A percentile compares a stretch with the other conserved stretches of the same genome.
Conservation (phyloP, 2,329 filamentous ascomycete genomes). For the Epichloe scottii region DNA sequence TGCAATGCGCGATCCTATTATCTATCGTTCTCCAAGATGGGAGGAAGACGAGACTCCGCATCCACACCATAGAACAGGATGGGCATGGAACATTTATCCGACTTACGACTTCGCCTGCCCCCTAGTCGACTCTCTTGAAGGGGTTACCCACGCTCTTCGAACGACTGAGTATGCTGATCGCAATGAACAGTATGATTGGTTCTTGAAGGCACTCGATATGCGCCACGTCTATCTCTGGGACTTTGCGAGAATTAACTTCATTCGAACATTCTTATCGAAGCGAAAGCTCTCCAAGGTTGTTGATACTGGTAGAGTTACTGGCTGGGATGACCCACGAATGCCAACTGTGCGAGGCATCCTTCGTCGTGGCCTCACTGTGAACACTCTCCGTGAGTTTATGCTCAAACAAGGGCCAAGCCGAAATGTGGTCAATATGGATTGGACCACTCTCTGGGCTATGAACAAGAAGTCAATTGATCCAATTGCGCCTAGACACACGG, state of each 20-base stretch:
- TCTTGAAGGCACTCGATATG: constrained; percentile 59
- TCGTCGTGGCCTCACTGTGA: constrained; percentile 59
- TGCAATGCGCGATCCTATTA: constrained; percentile 88
- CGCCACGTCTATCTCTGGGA: constrained; percentile 75
- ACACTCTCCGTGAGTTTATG: constrained; percentile 65
- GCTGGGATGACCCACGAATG: constrained; percentile 74
- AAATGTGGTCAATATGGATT: constrained; percentile 66
- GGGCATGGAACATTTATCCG: constrained; percentile 72
- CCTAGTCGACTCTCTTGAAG: constrained; percentile 66
- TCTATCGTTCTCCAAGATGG: constrained; percentile 55
- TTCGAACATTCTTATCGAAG: constrained; percentile 71
- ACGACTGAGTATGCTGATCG: constrained; percentile 82
- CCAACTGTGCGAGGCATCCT: constrained; percentile 63
- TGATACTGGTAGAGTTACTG: constrained; percentile 60
- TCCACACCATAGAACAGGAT: constrained; percentile 64
- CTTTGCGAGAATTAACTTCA: constrained; percentile 74
- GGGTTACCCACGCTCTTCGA: constrained; percentile 69
- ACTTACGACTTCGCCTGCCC: constrained; percentile 81
- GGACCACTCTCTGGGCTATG: constrained; percentile 51
- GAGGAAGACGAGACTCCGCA: constrained; percentile 44
- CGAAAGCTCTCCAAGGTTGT: constrained; percentile 75
- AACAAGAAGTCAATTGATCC: constrained; percentile 70
- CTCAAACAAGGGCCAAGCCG: constrained; percentile 65
- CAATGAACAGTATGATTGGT: constrained; percentile 79
- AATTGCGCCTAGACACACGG: constrained; percentile 55